Conservation (phyloP, 2,329 filamentous ascomycete genomes). For the Colletotrichum sp. region DNA sequence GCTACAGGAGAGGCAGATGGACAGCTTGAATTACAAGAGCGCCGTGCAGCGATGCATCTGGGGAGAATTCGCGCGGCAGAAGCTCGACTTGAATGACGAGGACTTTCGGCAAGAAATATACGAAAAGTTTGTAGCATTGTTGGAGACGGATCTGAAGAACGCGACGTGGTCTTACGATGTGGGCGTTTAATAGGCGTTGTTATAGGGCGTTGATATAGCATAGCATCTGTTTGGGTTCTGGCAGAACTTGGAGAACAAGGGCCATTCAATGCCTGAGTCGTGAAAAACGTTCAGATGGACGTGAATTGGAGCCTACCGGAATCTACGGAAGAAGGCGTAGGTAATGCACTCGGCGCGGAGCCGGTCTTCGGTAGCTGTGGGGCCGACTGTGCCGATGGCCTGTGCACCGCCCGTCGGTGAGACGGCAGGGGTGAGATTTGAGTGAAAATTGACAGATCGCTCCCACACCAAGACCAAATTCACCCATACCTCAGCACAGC, state of each 20-base stretch:
- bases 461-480: background rate
- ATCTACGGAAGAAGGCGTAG: too few relatives aligned
- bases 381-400: background rate
- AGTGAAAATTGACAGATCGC: background rate
- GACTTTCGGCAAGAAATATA: background rate
- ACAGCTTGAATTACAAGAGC: conserved; percentile 21
- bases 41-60: conserved; percentile 23
- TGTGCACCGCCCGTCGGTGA: background rate
- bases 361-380: background rate
- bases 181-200: background rate
- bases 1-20: background rate
- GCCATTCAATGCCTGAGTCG: too few relatives aligned
- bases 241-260: too few relatives aligned
- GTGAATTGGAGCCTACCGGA: too few relatives aligned
- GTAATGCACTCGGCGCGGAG: too few relatives aligned
- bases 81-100: background rate
- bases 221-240: too few relatives aligned
- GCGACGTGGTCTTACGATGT: background rate
- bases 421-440: background rate
- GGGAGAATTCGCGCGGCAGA: background rate
- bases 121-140: background rate
- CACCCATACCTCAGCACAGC: background rate
- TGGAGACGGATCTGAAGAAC: background rate
- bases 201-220: fast-evolving
- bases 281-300: too few relatives aligned